Conservation (phyloP, 176 grass and related monocot genomes). For the Themeda triandra region DNA sequence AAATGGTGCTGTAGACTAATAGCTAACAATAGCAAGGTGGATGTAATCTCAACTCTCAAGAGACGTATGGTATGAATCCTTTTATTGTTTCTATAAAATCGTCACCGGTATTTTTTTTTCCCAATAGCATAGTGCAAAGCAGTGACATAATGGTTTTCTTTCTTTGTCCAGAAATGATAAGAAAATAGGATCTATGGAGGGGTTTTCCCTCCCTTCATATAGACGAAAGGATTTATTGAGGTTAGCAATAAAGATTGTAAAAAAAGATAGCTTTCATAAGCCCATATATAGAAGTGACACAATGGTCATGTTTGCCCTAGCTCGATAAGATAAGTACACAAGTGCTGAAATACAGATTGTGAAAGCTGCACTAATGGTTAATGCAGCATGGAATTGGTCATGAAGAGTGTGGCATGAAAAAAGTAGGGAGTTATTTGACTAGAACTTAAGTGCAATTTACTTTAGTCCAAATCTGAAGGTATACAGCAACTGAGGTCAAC, state of each 20-base stretch:
- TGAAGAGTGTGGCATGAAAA: background rate
- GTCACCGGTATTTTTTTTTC: background rate
- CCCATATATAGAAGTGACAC: background rate
- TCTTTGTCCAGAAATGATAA: background rate
- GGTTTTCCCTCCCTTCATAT: background rate
- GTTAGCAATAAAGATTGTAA: background rate
- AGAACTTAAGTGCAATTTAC: background rate
- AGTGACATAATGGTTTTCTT: background rate
- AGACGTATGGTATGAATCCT: background rate
- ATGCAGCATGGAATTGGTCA: background rate
- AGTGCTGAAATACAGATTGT: background rate
- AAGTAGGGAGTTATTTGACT: background rate
- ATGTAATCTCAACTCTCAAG: background rate
- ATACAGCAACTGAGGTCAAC: background rate
- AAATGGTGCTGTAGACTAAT: background rate
- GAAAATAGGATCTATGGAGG: background rate
- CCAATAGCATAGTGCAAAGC: background rate
- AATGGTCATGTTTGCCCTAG: background rate
- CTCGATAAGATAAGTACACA: background rate
- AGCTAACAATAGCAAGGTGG: background rate
- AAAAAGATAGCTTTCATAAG: background rate
- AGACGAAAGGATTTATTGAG: background rate
- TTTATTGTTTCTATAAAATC: background rate
- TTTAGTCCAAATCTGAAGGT: background rate
- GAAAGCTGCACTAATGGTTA: background rate